phyloP scores from a whole-genome alignment of 257 asterid species.

The Scutellaria minor region DNA sequence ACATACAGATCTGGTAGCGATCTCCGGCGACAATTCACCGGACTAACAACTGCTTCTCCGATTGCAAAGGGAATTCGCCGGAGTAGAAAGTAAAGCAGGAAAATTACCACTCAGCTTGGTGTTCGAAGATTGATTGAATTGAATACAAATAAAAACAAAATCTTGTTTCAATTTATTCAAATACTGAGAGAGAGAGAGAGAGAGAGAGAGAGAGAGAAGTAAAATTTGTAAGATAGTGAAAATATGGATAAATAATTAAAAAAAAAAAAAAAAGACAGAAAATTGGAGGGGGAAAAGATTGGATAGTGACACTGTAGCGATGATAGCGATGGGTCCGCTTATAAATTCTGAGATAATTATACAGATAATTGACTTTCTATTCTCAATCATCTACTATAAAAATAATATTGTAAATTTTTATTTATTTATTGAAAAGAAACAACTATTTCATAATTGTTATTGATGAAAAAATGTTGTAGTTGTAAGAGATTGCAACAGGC shows the following conservation, averaged over 20 bases:
- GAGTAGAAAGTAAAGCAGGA: constrained; percentile 13
- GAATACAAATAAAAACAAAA: neutral
- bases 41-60: constrained; percentile 36
- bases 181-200: constrained; percentile 3
- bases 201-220: constrained; percentile 25
- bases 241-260: neutral
- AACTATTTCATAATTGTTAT: too few relatives aligned
- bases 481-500: too few relatives aligned
- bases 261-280: neutral
- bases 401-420: too few relatives aligned
- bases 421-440: too few relatives aligned
- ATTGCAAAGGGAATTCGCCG: constrained; percentile 18
- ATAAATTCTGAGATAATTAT: constrained; percentile 21
- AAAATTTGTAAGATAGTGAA: constrained; percentile 16
- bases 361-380: neutral
- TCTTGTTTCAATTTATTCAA: constrained; percentile 7
- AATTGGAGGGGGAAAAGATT: constrained; percentile 10
- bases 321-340: constrained; percentile 48
- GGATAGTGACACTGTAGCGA: constrained; percentile 48
- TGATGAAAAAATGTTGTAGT: too few relatives aligned
- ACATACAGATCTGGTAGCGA: constrained; percentile 53
- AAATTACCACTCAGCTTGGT: constrained; percentile 9
- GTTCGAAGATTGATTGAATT: constrained; percentile 2
- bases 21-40: constrained; percentile 48
- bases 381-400: neutral